Conservation (phyloP, 2,329 filamentous ascomycete species). For the Aspergillus intermedius region DNA sequence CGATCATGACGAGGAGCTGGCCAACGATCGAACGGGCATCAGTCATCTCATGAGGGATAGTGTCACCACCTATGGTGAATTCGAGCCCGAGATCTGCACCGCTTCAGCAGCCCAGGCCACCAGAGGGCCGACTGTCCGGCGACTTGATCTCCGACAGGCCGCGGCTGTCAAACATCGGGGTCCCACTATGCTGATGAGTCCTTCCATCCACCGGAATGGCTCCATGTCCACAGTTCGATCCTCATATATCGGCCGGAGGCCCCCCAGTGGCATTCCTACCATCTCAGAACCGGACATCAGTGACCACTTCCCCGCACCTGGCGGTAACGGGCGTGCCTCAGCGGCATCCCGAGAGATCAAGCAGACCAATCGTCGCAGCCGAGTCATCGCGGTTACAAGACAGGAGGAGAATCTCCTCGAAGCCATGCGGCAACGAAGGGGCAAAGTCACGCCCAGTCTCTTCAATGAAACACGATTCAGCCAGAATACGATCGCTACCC, state of each 20-base stretch:
- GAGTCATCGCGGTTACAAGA: slow-evolving; percentile 47
- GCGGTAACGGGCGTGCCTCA: slow-evolving; percentile 4
- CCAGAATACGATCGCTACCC: neutral
- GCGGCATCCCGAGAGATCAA: slow-evolving; percentile 16
- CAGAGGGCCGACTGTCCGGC: slow-evolving; percentile 20
- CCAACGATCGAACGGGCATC: slow-evolving; percentile 7
- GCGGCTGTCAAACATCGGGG: neutral
- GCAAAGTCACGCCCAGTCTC: slow-evolving; percentile 40
- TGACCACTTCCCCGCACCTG: slow-evolving; percentile 19
- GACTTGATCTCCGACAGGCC: slow-evolving; percentile 14
- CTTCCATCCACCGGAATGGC: slow-evolving; percentile 14
- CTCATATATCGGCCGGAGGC: slow-evolving; percentile 17
- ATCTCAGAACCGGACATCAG: slow-evolving; percentile 28
- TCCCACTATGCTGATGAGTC: slow-evolving; percentile 12
- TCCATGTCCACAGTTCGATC: slow-evolving; percentile 23
- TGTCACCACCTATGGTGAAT: slow-evolving; percentile 33
- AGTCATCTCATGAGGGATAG: slow-evolving; percentile 29
- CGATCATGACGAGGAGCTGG: slow-evolving; percentile 25
- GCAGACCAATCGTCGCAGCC: slow-evolving; percentile 35
- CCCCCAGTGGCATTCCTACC: slow-evolving; percentile 25
- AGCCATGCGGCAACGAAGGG: slow-evolving; percentile 44
- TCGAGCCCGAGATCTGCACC: slow-evolving; percentile 38
- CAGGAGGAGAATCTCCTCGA: slow-evolving; percentile 49
- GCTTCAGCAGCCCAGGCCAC: slow-evolving; percentile 33
- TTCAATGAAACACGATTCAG: slow-evolving; percentile 18